These are phyloP conservation scores for Rauvolfia tetraphylla DNA, from an alignment of 257 asterid genomes.

Conservation along the genomic window DNA sequence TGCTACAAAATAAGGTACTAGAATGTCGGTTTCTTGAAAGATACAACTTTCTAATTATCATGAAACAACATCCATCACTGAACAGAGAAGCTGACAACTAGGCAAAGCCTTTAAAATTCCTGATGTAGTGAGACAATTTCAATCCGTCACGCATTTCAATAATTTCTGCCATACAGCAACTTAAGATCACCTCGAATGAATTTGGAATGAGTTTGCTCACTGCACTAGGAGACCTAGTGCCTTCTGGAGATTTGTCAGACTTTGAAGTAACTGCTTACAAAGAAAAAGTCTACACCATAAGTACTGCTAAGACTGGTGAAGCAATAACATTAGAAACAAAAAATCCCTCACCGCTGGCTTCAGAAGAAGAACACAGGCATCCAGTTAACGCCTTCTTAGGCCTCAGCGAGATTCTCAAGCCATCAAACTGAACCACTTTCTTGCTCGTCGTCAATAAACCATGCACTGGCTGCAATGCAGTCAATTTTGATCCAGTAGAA, in stretches of 20 bases:
- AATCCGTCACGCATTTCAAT: not conserved
- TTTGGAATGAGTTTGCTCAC: slow-evolving; percentile 47
- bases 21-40: not conserved
- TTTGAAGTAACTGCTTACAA: slow-evolving; percentile 23
- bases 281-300: slow-evolving; percentile 9
- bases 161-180: not conserved
- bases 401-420: slow-evolving; percentile 35
- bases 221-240: slow-evolving; percentile 26
- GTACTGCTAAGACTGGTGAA: not conserved
- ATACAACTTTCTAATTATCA: not conserved
- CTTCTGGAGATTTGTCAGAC: slow-evolving; percentile 37
- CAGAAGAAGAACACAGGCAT: slow-evolving; percentile 38
- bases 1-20: not conserved
- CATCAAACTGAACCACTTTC: slow-evolving; percentile 31
- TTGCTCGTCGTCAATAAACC: slow-evolving; percentile 22
- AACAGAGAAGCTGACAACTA: not conserved
- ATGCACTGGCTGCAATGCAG: slow-evolving; percentile 28
- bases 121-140: not conserved
- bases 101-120: too few species aligned
- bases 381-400: slow-evolving; percentile 34
- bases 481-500: slow-evolving; percentile 41
- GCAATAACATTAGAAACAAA: not conserved
- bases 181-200: slow-evolving; percentile 51
- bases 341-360: slow-evolving; percentile 42
- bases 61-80: not conserved